Base-by-base conservation (phyloP, 257 asterid species). In the Plantago major region DNA sequence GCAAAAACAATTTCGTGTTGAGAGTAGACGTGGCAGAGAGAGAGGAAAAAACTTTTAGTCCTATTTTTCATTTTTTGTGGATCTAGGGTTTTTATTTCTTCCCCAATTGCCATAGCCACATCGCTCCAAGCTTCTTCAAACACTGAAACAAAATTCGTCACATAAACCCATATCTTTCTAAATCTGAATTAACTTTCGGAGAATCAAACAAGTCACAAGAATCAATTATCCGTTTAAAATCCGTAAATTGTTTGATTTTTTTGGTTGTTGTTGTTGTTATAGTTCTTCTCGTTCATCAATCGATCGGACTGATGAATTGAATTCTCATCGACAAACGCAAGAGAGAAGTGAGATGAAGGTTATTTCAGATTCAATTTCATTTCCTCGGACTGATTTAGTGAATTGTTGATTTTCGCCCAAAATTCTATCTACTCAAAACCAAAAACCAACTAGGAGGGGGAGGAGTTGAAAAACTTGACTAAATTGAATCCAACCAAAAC, bases 51-150 rank as follows among this genome's bases (percentile, higher is more conserved):
- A n/a, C n/a, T n/a, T n/a, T n/a, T n/a, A n/a, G n/a, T n/a, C n/a
- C n/a, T n/a, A n/a, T n/a, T n/a, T n/a, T n/a, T n/a, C n/a, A n/a
- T 73, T 75, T 73, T 51, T 33, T 71, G 67, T 73, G 79, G 82
- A 86, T 83, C 88, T 86, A 86, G 90, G 95, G 88, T 86, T 83
- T 71, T 62, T 45, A 45, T 49, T 14, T 14, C 12, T 14, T 10
- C 13, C 15, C 49, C 13, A 45, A 45, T 10, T 45, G 15, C 49
- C 40, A 33, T 33, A 33, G 40, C 40, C 15, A 45, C 13, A 6
- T 10, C 13, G n/a, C 49, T 10, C 49, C 49, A 45, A 45, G 15
- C 49, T 45, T 14, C 15, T 14, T 45, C n/a, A 14, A 45, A 45
- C 11, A 9, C 48, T 44, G 48, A 45, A 45, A 11, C 15, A 45